Evolutionary conservation across 768 basidiomycete genomes (phyloP), one percentile per base, ranked within the genome.

Genomic region (Pleurotus ostreatus): DNA sequence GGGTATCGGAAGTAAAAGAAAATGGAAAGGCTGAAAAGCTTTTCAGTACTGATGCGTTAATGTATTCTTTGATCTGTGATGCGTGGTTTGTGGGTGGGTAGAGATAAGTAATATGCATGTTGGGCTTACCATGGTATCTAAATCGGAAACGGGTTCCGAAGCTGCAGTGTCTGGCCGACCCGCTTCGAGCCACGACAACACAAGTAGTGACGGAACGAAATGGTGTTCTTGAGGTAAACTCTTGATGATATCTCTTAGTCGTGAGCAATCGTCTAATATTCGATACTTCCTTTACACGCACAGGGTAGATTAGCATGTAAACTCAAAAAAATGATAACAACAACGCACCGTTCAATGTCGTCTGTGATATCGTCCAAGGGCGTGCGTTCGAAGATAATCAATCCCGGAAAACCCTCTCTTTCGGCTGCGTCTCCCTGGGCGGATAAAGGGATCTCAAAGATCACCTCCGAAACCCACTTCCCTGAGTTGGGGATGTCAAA

Each of bases 331-430:
- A 4, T 40, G 18, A 49, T 20, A 49, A 46, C 16, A 52, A 48
- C 41, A 47, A 68, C 74, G 26, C 53, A 89, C 89, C 77, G 82
- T 70, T 87, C 88, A 34, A 90, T 67, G 12, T 86, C 81, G 64
- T 91, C 88, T 22, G 72, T 60, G 1, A 84, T 68, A n/a, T 76
- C 82, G 45, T 80, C 81, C 44, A 87, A 55, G 0, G 89, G 85
- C 1, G 86, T 86, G 47, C 84, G 82, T 65, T 92, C 89, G 55
- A 92, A 88, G n/a, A 90, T 69, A 56, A 91, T 77, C 20, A 90
- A 57, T 0, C 88, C 89, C 16, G 89, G 89, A 30, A 39, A 53
- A 8, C 51, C 51, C 38, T 74, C 82, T 16, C 74, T 73, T 5
- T 60, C 58, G 23, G 64, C 57, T 8, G 55, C 52, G 12, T 64